phyloP scores from a whole-genome alignment of 805 yeast species.

The Saccharomycopsis javanensis region DNA sequence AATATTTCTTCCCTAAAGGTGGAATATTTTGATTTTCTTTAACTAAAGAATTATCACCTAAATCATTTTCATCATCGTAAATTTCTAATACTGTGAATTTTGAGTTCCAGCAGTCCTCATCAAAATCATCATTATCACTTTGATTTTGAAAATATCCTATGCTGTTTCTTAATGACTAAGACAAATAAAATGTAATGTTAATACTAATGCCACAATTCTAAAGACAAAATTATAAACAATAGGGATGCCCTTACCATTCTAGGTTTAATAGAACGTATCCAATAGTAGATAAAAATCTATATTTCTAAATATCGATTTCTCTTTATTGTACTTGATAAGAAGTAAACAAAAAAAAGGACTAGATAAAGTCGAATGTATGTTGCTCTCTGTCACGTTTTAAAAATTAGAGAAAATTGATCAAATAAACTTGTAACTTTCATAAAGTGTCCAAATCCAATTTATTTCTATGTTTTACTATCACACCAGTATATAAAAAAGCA shows the following conservation, averaged over 20 bases:
- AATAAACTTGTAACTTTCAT: not conserved
- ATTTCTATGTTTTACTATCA: no score
- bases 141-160: not conserved
- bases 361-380: no score
- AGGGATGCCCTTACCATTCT: not conserved
- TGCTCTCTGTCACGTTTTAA: no score
- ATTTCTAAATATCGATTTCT: not conserved
- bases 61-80: not conserved
- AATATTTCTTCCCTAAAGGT: not conserved
- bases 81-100: not conserved
- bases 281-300: not conserved
- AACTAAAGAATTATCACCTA: not conserved
- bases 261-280: not conserved
- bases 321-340: not conserved
- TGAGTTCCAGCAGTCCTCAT: slow-evolving; percentile 1
- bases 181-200: not conserved
- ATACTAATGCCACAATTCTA: not conserved
- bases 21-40: not conserved
- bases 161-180: not conserved
- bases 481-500: no score
- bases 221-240: not conserved
- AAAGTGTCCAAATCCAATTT: no score
- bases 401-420: not conserved
- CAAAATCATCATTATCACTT: not conserved
- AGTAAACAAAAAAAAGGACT: not conserved